Conservation (phyloP, 2,329 filamentous ascomycete species). For the Macroventuria anomochaeta region DNA sequence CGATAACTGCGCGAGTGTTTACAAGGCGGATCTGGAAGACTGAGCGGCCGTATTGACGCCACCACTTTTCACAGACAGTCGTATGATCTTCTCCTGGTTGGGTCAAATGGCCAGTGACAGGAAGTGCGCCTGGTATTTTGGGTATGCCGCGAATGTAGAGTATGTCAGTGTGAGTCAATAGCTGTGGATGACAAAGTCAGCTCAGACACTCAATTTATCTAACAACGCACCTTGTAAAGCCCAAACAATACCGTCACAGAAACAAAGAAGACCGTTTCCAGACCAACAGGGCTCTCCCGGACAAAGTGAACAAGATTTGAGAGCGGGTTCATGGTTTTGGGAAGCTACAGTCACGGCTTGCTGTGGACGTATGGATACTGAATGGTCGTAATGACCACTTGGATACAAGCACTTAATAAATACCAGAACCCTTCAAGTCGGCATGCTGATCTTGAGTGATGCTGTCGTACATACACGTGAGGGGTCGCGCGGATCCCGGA, state of each 20-base stretch:
- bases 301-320: background rate
- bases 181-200: background rate
- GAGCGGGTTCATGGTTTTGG: background rate
- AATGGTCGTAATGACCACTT: background rate
- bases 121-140: slow-evolving; percentile 59
- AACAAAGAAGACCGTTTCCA: background rate
- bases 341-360: too few relatives aligned
- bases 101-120: slow-evolving; percentile 59
- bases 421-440: too few relatives aligned
- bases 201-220: background rate
- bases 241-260: background rate
- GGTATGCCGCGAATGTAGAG: slow-evolving; percentile 57
- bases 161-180: slow-evolving; percentile 53
- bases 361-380: too few relatives aligned
- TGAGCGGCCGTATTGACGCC: slow-evolving; percentile 55
- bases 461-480: background rate
- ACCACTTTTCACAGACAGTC: slow-evolving; percentile 59
- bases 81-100: slow-evolving; percentile 62
- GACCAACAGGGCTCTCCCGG: background rate
- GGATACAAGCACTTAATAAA: background rate
- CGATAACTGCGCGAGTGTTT: slow-evolving; percentile 60
- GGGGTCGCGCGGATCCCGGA: background rate
- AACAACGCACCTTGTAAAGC: background rate
- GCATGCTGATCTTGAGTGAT: background rate
- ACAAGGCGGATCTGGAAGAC: slow-evolving; percentile 62